Base-by-base conservation (phyloP, 352 stramenopile species). In the Phytophthora megakarya region DNA sequence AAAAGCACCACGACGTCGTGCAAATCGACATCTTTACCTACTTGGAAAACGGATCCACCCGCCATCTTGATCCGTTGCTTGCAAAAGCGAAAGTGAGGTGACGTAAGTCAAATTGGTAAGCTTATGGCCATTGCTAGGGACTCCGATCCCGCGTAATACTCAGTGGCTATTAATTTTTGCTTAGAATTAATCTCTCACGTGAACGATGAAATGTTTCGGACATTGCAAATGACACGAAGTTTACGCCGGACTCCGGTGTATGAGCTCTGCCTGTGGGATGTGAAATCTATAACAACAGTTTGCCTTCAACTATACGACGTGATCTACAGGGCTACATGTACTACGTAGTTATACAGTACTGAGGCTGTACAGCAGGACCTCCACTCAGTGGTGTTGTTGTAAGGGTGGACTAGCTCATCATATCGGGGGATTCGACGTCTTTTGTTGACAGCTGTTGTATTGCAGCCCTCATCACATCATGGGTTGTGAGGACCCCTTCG, bases 21-120 rank as follows among this genome's bases (percentile, higher is more conserved):
- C 30, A 87, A 40, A 25, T 81, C 75, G 15, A 89, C 67, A 51
- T 83, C 82, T 32, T 86, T 61, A 35, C 76, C 80, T 9, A 88
- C 68, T 61, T 56, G 57, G 47, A 89, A 87, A 16, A 86, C 56
- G 28, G 78, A 87, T 44, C 63, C 61, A 53, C 58, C 60, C 5
- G 39, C 60, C 65, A 73, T 73, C 19, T 65, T 9, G 37, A 35
- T 53, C 18, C 2, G 6, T 37, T 44, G 48, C 15, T 3, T 18
- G 45, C 5, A 60, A 65, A 60, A 38, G 19, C 6, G 19, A 54
- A 54, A 60, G 39, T 69, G 43, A 60, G 25, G 6, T 13, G 12
- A 21, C 12, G 21, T 5, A 12, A 40, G 9, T 32, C 32, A 48
- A 33, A 10, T 7, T 5, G 5, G 25, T 19, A 45, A 40, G 59